Evolutionary conservation across 352 stramenopile genomes (phyloP).

Genomic region (Pythium myriotylum): DNA sequence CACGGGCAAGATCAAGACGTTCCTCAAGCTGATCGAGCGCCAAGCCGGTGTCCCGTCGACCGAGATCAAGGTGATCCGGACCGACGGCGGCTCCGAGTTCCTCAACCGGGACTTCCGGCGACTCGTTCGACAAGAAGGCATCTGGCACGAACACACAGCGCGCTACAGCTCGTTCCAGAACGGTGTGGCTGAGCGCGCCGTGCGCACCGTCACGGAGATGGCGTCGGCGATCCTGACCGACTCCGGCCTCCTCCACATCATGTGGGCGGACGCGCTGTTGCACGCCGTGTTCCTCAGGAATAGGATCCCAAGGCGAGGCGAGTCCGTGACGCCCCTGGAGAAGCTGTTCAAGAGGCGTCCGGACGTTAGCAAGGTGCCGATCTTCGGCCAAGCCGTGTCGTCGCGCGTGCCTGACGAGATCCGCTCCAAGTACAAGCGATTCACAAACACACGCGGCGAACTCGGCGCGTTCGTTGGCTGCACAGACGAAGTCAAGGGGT

Average conservation of each 20-base stretch:
- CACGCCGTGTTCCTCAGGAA: conserved; percentile 11
- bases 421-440: not conserved
- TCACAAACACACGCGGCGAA: not conserved
- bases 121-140: not conserved
- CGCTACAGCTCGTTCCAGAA: conserved; percentile 7
- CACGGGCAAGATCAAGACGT: not conserved
- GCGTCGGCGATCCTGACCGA: conserved; percentile 6
- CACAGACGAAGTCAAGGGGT: conserved; percentile 8
- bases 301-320: not conserved
- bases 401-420: not conserved
- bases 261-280: not conserved
- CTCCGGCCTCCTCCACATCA: not conserved
- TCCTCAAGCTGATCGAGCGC: conserved; percentile 6
- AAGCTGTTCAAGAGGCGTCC: conserved; percentile 1
- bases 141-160: conserved; percentile 4
- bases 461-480: conserved; percentile 11
- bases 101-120: not conserved
- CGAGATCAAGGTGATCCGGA: conserved; percentile 2
- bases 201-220: conserved; percentile 12
- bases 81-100: conserved; percentile 13
- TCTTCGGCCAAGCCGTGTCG: conserved; percentile 8
- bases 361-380: not conserved
- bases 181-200: conserved; percentile 4
- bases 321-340: not conserved
- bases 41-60: not conserved